Conservation (phyloP, 345 rosid species). For the Durio zibethinus region DNA sequence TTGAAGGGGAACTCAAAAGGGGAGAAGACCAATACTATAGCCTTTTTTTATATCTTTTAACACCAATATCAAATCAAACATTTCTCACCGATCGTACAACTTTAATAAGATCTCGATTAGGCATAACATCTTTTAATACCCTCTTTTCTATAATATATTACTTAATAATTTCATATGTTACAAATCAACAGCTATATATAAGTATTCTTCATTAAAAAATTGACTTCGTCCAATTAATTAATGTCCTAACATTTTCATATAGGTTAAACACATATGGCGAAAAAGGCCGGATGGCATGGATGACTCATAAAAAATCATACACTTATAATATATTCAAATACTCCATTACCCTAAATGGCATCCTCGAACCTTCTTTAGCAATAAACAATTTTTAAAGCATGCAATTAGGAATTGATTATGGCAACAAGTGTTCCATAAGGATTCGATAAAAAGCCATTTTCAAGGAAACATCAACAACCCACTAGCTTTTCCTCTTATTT, state of each 20-base stretch:
- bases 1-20: constrained; percentile 19
- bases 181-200: constrained; percentile 36
- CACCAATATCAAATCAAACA: constrained; percentile 20
- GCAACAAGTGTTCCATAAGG: constrained; percentile 31
- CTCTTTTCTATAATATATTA: constrained; percentile 3
- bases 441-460: constrained; percentile 34
- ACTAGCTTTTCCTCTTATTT: constrained; percentile 23
- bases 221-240: constrained; percentile 30
- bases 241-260: constrained; percentile 41
- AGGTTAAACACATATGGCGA: constrained; percentile 22
- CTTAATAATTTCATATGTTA: constrained; percentile 8
- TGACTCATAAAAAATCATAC: constrained; percentile 29
- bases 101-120: constrained; percentile 14
- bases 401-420: constrained; percentile 23
- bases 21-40: background rate
- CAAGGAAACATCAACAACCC: constrained; percentile 42
- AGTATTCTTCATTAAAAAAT: constrained; percentile 14
- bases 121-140: background rate
- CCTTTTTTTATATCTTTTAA: background rate
- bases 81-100: background rate
- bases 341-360: constrained; percentile 42
- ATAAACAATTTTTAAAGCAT: constrained; percentile 30
- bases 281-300: constrained; percentile 28
- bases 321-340: constrained; percentile 24
- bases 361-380: constrained; percentile 46